Conservation (phyloP, 1,284 basidiomycete genomes). For the Fomitopsis pinicola region DNA sequence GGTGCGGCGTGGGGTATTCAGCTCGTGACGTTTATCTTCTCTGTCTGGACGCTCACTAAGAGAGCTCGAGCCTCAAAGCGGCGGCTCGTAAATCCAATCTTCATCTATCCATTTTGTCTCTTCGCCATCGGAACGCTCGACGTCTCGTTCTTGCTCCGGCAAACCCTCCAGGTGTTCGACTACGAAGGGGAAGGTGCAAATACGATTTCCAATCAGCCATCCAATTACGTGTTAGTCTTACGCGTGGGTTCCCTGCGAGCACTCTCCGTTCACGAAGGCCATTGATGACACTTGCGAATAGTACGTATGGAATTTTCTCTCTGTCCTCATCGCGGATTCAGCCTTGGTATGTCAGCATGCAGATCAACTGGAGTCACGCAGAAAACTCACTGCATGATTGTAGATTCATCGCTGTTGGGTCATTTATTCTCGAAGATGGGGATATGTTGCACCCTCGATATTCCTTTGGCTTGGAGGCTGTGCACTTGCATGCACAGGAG, state of each 20-base stretch:
- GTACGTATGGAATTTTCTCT: background rate
- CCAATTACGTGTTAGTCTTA: slow-evolving; percentile 20
- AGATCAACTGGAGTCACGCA: background rate
- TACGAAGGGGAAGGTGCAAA: slow-evolving; percentile 16
- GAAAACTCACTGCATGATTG: background rate
- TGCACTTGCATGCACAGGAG: background rate
- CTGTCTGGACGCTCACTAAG: background rate
- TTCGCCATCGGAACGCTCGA: slow-evolving; percentile 16
- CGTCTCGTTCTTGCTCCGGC: slow-evolving; percentile 16
- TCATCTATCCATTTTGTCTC: background rate
- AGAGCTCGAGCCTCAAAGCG: background rate
- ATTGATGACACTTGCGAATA: background rate
- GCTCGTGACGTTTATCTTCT: background rate
- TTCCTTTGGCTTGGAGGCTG: slow-evolving; percentile 16
- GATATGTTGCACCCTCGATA: slow-evolving; percentile 11
- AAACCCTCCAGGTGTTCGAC: slow-evolving; percentile 20
- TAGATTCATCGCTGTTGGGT: slow-evolving; percentile 21
- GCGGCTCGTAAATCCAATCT: background rate
- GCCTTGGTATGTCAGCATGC: background rate
- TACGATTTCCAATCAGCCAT: slow-evolving; percentile 15
- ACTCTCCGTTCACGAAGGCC: too few relatives aligned
- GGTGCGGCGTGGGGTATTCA: background rate
- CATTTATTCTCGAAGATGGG: slow-evolving; percentile 14
- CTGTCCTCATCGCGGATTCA: background rate
- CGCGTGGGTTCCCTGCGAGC: background rate